phyloP scores from a whole-genome alignment of 345 rosid genomes.

The Salix dunnii region DNA sequence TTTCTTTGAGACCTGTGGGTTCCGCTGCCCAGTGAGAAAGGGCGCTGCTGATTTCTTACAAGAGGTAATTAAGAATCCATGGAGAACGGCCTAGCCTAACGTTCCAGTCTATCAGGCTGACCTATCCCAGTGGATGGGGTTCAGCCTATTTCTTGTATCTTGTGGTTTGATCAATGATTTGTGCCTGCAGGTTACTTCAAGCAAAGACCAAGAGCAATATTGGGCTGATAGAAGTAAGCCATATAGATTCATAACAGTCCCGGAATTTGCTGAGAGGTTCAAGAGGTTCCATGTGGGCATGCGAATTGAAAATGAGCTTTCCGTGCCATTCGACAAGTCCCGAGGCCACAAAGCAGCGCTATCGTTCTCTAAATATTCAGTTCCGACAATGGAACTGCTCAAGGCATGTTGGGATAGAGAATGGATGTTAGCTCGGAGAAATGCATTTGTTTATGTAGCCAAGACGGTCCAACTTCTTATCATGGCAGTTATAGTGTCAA shows the following conservation, averaged over 20 bases:
- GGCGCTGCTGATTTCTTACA: slow-evolving; percentile 89
- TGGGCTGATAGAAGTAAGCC: slow-evolving; percentile 62
- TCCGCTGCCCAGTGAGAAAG: slow-evolving; percentile 78
- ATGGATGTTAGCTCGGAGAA: slow-evolving; percentile 63
- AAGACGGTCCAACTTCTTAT: slow-evolving; percentile 68
- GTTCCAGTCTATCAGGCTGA: background rate
- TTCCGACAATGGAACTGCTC: slow-evolving; percentile 58
- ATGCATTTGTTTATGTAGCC: slow-evolving; percentile 60
- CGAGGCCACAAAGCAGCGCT: slow-evolving; percentile 66
- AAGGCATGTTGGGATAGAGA: slow-evolving; percentile 79
- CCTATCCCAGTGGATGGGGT: background rate
- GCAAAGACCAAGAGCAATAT: slow-evolving; percentile 87
- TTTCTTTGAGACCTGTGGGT: slow-evolving; percentile 73
- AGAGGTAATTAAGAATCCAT: slow-evolving; percentile 54
- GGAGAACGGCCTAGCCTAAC: background rate
- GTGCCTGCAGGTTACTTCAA: slow-evolving; percentile 64
- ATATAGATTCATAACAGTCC: slow-evolving; percentile 58
- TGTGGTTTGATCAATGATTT: background rate
- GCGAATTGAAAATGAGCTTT: slow-evolving; percentile 47
- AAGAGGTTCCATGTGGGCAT: slow-evolving; percentile 68
- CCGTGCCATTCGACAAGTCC: slow-evolving; percentile 54
- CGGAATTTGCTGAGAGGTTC: slow-evolving; percentile 55
- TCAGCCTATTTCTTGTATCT: background rate
- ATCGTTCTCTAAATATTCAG: slow-evolving; percentile 49
- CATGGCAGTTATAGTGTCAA: slow-evolving; percentile 49